Evolutionary conservation across 768 basidiomycete genomes (phyloP), one percentile per base, ranked within the genome.

Genomic region (Dacryopinax primogenitus): DNA sequence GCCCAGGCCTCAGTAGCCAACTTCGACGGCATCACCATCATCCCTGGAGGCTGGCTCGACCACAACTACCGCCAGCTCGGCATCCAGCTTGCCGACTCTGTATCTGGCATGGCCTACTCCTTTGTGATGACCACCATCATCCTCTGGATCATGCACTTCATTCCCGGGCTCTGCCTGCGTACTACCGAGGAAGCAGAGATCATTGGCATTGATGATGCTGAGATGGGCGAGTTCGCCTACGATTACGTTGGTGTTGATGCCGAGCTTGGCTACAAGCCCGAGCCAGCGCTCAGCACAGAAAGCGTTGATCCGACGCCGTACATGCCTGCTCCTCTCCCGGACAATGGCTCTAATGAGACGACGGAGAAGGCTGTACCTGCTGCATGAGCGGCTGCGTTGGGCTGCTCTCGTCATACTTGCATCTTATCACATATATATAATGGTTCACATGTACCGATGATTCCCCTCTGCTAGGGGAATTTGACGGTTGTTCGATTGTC

Each of bases 171-270:
- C 64, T 79, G 85, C 39, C 81, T 97, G 68, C 86, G 90, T 32
- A 68, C 74, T 1, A 69, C 69, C 30, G 77, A 78, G 45, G 78
- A 79, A 64, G 74, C 73, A 9, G 77, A 80, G 72, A 78, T 79
- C 62, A 72, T 95, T 58, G 93, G 94, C 65, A 85, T 95, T 69
- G 94, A 97, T 75, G 88, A 92, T 71, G 81, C 84, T 1, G 87
- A 93, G 77, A 86, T 92, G 82, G 92, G 91, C 68, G 92, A 94
- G 76, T 92, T 84, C 67, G 86, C 88, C 1, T 91, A 90, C 70
- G 89, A 92, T 75, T 92, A 90, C 68, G 89, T 92, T 33, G 87
- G 86, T 12, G 73, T 90, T 62, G 88, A 90, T 39, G 72, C 77
- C 6, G 82, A 82, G 68, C 73, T 83, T 26, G 73, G 77, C 51